These are phyloP conservation scores for Fusarium haematococcum DNA, from an alignment of 2,329 filamentous ascomycete genomes.

Conservation along the genomic window DNA sequence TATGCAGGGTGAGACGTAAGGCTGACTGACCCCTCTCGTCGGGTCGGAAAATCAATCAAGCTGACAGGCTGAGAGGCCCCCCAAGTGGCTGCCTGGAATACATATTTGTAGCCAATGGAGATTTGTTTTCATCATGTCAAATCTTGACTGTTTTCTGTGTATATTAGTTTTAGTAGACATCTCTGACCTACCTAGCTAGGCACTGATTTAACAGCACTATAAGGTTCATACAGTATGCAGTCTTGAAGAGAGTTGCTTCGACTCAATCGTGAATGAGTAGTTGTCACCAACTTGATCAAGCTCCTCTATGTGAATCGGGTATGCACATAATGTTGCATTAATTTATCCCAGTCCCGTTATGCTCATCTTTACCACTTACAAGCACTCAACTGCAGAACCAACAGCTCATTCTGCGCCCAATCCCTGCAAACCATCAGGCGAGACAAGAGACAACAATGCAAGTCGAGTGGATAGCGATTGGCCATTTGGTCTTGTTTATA, in stretches of 20 bases:
- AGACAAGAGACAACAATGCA: neutral
- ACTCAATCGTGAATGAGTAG: neutral
- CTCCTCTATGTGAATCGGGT: neutral
- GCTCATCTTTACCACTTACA: neutral
- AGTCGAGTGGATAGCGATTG: neutral
- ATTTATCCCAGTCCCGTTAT: neutral
- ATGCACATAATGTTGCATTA: neutral
- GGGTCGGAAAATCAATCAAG: constrained; percentile 2
- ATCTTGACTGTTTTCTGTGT: neutral
- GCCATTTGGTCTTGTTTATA: neutral
- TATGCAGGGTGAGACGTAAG: neutral
- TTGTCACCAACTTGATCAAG: neutral
- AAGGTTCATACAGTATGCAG: neutral
- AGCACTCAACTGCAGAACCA: neutral
- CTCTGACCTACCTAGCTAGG: neutral
- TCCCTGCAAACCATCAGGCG: neutral
- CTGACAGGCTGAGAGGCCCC: neutral
- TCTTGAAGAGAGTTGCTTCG: neutral
- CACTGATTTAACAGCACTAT: neutral
- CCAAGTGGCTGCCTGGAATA: neutral
- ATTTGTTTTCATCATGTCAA: neutral
- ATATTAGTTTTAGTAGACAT: neutral
- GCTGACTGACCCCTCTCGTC: neutral
- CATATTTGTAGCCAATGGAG: neutral
- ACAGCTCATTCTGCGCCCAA: neutral